A percentile compares a stretch with the other conserved stretches of the same genome.
These are phyloP conservation scores for Plectosphaerella plurivora DNA, from an alignment of 2,329 filamentous ascomycete species.

Conservation along the genomic window DNA sequence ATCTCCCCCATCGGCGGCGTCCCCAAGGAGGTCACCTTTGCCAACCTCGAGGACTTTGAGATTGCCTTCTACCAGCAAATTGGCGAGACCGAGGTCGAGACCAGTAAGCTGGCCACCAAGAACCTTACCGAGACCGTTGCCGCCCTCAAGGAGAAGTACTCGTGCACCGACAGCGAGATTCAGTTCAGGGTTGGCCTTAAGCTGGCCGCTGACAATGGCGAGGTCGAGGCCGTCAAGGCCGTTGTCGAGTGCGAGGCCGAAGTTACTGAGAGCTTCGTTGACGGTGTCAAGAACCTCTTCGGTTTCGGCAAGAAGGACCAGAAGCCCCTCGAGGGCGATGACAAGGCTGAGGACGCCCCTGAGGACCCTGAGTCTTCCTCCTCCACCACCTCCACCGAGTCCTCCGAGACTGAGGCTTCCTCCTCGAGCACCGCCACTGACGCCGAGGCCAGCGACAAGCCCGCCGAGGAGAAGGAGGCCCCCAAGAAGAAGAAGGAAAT, in stretches of 20 bases:
- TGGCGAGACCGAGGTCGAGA: slow-evolving; percentile 51
- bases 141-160: slow-evolving; percentile 71
- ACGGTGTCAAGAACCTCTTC: slow-evolving; percentile 93
- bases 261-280: slow-evolving; percentile 68
- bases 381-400: slow-evolving; percentile 24
- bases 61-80: slow-evolving; percentile 77
- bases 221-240: slow-evolving; percentile 74
- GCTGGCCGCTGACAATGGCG: slow-evolving; percentile 67
- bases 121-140: slow-evolving; percentile 85
- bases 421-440: slow-evolving; percentile 34
- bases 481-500: slow-evolving; percentile 57
- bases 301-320: slow-evolving; percentile 90
- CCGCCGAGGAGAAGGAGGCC: slow-evolving; percentile 40
- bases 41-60: slow-evolving; percentile 75
- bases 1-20: slow-evolving; percentile 70
- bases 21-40: slow-evolving; percentile 79
- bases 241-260: slow-evolving; percentile 82
- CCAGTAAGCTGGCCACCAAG: slow-evolving; percentile 66
- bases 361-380: slow-evolving; percentile 27
- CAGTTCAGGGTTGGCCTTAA: slow-evolving; percentile 75
- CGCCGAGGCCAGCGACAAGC: slow-evolving; percentile 34
- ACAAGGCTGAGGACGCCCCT: slow-evolving; percentile 32
- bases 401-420: slow-evolving; percentile 8
- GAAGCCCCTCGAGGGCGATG: slow-evolving; percentile 63
- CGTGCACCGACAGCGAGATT: slow-evolving; percentile 72